Evolutionary conservation across 2,329 filamentous ascomycete species (phyloP), one percentile per base, ranked within the genome.

Genomic region (Aspergillus pseudonomiae): DNA sequence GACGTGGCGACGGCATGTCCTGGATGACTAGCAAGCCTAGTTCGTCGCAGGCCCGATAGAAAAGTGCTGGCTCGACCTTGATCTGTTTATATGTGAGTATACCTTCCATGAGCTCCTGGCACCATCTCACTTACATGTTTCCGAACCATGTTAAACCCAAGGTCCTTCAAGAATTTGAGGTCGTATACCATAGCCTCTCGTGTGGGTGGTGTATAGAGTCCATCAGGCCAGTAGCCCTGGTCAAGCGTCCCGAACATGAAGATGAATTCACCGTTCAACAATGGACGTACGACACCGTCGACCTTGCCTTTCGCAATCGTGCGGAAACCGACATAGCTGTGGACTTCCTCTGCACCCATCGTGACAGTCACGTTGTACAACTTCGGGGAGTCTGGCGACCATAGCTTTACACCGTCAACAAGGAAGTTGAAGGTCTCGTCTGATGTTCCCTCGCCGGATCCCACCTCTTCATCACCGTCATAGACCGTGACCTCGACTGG

Each of bases 221-320:
- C 89, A 70, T 91, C 89, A 0, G 89, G 89, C 89, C 89, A 91
- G 73, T 82, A 91, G 0, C 89, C 89, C 68, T 92, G 89, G 62
- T 92, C 89, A 0, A 92, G 80, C 0, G 89, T 89, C 3, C 88
- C 89, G 58, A 91, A 89, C 48, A 85, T 81, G 73, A 91, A 92
- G 14, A 87, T 78, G 45, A 90, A 90, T 60, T 90, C 81, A n/a
- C 87, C 88, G 65, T 92, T 92, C 45, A 92, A 76, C 0, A 91
- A 74, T 0, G 88, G 88, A 0, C 89, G 84, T 61, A 85, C 79
- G 1, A 89, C 73, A 0, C 87, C 88, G 21, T 88, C 76, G 1
- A 91, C 78, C 0, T 79, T 75, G 1, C 85, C 88, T 7, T 79
- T 79, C 0, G 84, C 82, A 41, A 91, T 82, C 0, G 87, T 91